These are phyloP conservation scores for Coffea eugenioides DNA, from an alignment of 257 asterid species.

Conservation along the genomic window DNA sequence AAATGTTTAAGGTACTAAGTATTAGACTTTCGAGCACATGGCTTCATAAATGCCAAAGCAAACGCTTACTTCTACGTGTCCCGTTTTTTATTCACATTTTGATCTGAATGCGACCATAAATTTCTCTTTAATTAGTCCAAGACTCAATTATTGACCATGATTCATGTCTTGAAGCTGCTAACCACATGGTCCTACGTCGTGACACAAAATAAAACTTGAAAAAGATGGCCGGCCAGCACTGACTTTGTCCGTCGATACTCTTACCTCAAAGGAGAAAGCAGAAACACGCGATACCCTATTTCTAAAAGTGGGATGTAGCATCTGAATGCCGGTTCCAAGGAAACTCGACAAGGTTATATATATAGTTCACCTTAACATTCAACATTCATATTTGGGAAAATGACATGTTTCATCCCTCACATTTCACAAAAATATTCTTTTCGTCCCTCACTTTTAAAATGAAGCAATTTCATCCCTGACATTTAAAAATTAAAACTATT, in stretches of 20 bases:
- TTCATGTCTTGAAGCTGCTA: neutral
- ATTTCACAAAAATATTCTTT: no score
- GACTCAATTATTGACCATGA: slow-evolving; percentile 1
- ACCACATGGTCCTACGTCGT: neutral
- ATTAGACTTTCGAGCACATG: slow-evolving; percentile 14
- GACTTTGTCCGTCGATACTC: neutral
- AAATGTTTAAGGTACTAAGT: slow-evolving; percentile 5
- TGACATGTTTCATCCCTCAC: no score
- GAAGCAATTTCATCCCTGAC: no score
- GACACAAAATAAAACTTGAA: neutral
- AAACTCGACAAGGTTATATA: neutral
- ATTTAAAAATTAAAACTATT: no score
- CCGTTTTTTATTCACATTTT: slow-evolving; percentile 4
- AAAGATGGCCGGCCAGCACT: neutral
- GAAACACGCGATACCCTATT: neutral
- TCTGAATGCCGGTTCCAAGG: neutral
- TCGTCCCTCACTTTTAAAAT: no score
- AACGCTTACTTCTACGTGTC: slow-evolving; percentile 11
- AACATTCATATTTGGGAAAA: no score
- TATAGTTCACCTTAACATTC: neutral
- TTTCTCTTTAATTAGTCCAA: neutral
- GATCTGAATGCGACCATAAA: no score
- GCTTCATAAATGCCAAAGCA: slow-evolving; percentile 19
- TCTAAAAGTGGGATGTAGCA: neutral
- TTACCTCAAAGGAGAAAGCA: neutral